phyloP scores from a whole-genome alignment of 2,329 filamentous ascomycete genomes.

The Cadophora sp. region DNA sequence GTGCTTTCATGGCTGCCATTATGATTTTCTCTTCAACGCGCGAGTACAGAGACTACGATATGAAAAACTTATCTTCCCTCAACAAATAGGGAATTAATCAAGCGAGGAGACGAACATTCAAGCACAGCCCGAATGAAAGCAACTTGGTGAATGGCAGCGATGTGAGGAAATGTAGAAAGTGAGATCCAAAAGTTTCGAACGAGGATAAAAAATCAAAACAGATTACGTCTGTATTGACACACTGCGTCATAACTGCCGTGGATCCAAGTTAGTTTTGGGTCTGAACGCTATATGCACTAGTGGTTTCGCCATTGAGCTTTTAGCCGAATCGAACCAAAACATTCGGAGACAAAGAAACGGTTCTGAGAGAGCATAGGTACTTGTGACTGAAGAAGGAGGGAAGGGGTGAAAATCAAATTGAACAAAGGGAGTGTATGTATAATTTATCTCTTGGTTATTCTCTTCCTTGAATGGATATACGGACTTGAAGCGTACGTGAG shows the following conservation, averaged over 20 bases:
- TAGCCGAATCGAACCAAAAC: conserved; percentile 11
- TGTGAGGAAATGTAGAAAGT: not conserved
- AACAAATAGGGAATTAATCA: too few species aligned
- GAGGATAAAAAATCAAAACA: not conserved
- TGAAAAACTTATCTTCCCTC: too few species aligned
- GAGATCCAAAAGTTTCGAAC: not conserved
- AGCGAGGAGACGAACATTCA: not conserved
- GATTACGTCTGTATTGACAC: not conserved
- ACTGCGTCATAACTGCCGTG: conserved; percentile 5
- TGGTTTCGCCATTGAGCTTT: not conserved
- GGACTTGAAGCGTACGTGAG: too few species aligned
- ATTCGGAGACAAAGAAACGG: not conserved
- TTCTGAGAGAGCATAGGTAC: too few species aligned
- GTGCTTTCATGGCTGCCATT: conserved; percentile 7
- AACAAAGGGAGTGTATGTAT: not conserved
- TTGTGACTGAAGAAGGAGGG: too few species aligned
- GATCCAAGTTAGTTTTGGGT: conserved; percentile 9
- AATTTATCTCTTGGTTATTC: too few species aligned
- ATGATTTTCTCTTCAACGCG: not conserved
- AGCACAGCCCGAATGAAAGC: too few species aligned
- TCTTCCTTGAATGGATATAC: too few species aligned
- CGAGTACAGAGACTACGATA: too few species aligned
- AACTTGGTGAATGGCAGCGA: too few species aligned
- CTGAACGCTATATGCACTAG: not conserved
- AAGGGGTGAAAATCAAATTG: not conserved